Percentiles rank a stretch among this genome's conserved stretches.
phyloP scores from a whole-genome alignment of 768 basidiomycete genomes.

The Boletus rubroflammeus region DNA sequence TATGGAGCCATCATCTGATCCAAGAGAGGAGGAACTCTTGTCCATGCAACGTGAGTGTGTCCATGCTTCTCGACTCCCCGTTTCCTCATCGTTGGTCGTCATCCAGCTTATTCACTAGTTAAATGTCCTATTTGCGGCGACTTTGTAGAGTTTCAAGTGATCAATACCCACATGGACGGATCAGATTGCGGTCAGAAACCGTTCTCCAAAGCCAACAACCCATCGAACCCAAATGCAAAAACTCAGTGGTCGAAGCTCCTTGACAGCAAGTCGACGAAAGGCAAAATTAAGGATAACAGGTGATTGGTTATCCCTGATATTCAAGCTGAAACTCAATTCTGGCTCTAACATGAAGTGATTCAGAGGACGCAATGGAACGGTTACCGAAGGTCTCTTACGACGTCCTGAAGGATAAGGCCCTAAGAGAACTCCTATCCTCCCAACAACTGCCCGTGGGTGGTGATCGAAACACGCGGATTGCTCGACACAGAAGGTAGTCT shows the following conservation, averaged over 20 bases:
- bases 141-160: constrained; percentile 40
- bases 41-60: constrained; percentile 14
- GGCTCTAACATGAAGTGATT: constrained; percentile 16
- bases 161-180: constrained; percentile 66
- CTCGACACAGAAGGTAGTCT: constrained; percentile 59
- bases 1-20: constrained; percentile 31
- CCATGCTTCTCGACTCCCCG: neutral
- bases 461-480: constrained; percentile 47
- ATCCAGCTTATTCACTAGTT: constrained; percentile 38
- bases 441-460: constrained; percentile 51
- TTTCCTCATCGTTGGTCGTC: neutral
- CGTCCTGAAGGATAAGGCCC: constrained; percentile 55
- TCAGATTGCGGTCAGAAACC: constrained; percentile 41
- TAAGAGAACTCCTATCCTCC: constrained; percentile 53
- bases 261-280: constrained; percentile 32
- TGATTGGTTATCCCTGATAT: constrained; percentile 1
- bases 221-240: constrained; percentile 26
- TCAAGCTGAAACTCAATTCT: constrained; percentile 10
- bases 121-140: constrained; percentile 61
- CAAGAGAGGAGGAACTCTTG: constrained; percentile 27
- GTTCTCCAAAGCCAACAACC: constrained; percentile 15
- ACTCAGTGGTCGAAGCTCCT: constrained; percentile 45
- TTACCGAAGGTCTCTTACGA: constrained; percentile 66
- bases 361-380: constrained; percentile 38
- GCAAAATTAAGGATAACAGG: constrained; percentile 39